Conservation (phyloP, 257 asterid species). For the Eustoma russellianum region DNA sequence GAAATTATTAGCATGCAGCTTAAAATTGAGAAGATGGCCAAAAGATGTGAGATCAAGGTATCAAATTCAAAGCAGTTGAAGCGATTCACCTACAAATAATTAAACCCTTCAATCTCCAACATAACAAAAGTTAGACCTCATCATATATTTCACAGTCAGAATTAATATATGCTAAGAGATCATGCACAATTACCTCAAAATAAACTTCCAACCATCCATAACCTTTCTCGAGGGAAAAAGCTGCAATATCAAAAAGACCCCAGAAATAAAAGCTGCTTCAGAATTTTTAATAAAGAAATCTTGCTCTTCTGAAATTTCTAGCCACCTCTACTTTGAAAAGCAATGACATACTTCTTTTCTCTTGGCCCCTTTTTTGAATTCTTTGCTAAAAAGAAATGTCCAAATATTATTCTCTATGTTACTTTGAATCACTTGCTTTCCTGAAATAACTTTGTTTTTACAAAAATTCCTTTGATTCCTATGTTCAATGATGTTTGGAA, state of each 20-base stretch:
- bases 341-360: slow-evolving; percentile 17
- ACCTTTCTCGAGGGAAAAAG: slow-evolving; percentile 34
- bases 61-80: too few relatives aligned
- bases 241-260: slow-evolving; percentile 33
- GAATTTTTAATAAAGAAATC: not conserved
- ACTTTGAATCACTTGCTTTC: too few relatives aligned
- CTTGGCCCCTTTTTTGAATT: slow-evolving; percentile 13
- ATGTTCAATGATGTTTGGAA: slow-evolving; percentile 28
- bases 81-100: too few relatives aligned
- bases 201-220: slow-evolving; percentile 30
- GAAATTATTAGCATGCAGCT: too few relatives aligned
- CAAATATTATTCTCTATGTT: too few relatives aligned
- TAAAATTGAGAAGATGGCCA: too few relatives aligned
- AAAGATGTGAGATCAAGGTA: too few relatives aligned
- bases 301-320: slow-evolving; percentile 9
- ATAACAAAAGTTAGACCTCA: too few relatives aligned
- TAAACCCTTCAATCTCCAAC: too few relatives aligned
- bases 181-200: slow-evolving; percentile 28
- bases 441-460: slow-evolving; percentile 6
- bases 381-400: slow-evolving; percentile 6
- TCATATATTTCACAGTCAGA: too few relatives aligned
- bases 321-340: slow-evolving; percentile 3
- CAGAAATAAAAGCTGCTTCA: slow-evolving; percentile 3
- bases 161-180: not conserved
- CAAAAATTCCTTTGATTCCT: slow-evolving; percentile 20